Base-by-base conservation (phyloP, 83 land plant species). In the Diphasiastrum complanatum region DNA sequence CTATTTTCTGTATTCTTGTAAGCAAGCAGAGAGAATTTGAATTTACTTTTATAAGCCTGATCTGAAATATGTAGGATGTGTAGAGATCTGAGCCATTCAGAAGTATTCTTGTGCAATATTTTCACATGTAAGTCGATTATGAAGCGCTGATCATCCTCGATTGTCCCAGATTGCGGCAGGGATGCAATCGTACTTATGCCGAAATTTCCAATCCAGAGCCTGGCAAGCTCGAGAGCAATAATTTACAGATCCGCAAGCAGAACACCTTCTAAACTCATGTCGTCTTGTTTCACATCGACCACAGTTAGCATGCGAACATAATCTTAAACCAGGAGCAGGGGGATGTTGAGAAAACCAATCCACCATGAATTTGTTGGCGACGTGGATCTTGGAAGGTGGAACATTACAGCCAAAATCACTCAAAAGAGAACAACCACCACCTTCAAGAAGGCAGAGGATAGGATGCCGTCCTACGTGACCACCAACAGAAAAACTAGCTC, bases 211-310 rank as follows among this genome's bases (percentile, higher is more conserved):
- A 47, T 87, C 85, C 5, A 78, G 60, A 46, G 87, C 89, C 51
- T 87, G 92, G 51, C 92, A 87, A 0, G 83, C 85, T 0, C 85
- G 71, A 0, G 92, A 87, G 71, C 92, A 86, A 68, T 86, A 86
- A 54, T 76, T 84, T 26, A 77, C 85, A 14, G 53, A 43, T 8
- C 89, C 82, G 59, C 92, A 87, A 2, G 77, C 92, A 0, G 89
- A 87, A 41, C 92, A 87, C 45, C 89, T 61, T 28, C 92, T 48
- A 70, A 81, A 87, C 78, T 84, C 92, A 61, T 84, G 80, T 47
- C 69, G 49, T 41, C 85, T 27, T 0, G 85, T 81, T 70, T 87
- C 92, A 45, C 81, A 73, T 63, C 85, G 32, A 1, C 95, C 95
- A 41, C 95, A 87, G 2, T 78, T 76, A 25, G 46, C 65, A 60